phyloP scores from a whole-genome alignment of 2,329 filamentous ascomycete species.

The Diaporthe amygdali region DNA sequence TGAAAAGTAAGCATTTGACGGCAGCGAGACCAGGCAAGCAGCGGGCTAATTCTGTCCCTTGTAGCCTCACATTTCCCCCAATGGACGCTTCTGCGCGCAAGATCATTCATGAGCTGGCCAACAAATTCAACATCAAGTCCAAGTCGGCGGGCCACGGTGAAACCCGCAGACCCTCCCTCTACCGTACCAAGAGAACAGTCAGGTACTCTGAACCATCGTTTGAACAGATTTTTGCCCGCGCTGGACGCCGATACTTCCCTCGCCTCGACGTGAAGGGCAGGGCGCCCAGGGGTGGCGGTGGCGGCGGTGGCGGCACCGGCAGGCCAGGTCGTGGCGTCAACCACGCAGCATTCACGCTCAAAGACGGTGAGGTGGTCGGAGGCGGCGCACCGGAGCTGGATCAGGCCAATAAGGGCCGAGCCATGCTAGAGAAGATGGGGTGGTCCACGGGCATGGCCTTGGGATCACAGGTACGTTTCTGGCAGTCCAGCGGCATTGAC shows the following conservation, averaged over 20 bases:
- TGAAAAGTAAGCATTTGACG: constrained; percentile 60
- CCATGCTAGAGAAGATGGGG: constrained; percentile 96
- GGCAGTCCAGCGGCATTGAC: neutral
- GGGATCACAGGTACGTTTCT: constrained; percentile 47
- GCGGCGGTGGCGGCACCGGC: constrained; percentile 34
- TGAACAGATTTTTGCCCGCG: constrained; percentile 49
- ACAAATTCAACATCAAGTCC: constrained; percentile 78
- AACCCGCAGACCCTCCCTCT: constrained; percentile 76
- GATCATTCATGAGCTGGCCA: constrained; percentile 79
- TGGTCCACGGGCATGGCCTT: constrained; percentile 89
- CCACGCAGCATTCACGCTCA: constrained; percentile 61
- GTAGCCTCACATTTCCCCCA: constrained; percentile 76
- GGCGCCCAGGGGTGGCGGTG: constrained; percentile 24
- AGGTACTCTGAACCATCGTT: constrained; percentile 64
- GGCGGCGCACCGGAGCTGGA: constrained; percentile 84
- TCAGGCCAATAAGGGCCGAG: constrained; percentile 79
- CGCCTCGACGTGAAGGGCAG: constrained; percentile 50
- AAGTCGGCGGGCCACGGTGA: constrained; percentile 79
- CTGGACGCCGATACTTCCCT: constrained; percentile 60
- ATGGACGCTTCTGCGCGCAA: constrained; percentile 83
- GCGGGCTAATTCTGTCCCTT: constrained; percentile 22
- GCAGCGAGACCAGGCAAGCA: no score
- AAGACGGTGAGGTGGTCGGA: constrained; percentile 88
- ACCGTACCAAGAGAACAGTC: constrained; percentile 72
- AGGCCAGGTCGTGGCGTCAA: constrained; percentile 33